Percentiles rank a stretch among this genome's conserved stretches.
Evolutionary conservation across 2,329 filamentous ascomycete genomes (phyloP).

Genomic region (Colletotrichum cordylinicola): DNA sequence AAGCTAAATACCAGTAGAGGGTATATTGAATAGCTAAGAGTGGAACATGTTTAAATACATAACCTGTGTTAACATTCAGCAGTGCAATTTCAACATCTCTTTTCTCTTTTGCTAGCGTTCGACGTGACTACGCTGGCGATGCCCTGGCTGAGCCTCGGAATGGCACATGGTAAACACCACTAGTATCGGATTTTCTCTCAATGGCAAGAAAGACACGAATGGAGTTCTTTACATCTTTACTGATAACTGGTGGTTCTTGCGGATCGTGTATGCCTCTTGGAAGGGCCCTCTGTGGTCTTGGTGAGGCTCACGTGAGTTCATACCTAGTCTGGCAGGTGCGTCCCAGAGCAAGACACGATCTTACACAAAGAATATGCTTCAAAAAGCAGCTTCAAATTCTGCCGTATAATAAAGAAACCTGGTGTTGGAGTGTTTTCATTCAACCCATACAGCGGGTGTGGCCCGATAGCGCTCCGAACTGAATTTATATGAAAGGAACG

Average conservation of each 20-base stretch:
- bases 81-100: accelerated
- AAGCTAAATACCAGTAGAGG: background rate
- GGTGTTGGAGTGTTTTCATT: background rate
- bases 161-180: background rate
- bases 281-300: background rate
- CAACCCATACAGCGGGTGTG: background rate
- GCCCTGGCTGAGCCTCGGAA: background rate
- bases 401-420: background rate
- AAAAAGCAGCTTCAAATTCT: background rate
- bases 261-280: background rate
- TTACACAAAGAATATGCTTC: background rate
- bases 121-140: background rate
- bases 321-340: background rate
- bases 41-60: background rate
- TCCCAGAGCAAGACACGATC: background rate
- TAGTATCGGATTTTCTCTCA: background rate
- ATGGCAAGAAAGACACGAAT: background rate
- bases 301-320: background rate
- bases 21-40: background rate
- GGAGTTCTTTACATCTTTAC: background rate
- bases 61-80: background rate
- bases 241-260: background rate
- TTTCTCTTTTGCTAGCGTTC: background rate
- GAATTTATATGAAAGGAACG: background rate
- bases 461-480: background rate